Evolutionary conservation across 1,284 basidiomycete genomes (phyloP), one percentile per base, ranked within the genome.

Genomic region (Tausonia pullulans): DNA sequence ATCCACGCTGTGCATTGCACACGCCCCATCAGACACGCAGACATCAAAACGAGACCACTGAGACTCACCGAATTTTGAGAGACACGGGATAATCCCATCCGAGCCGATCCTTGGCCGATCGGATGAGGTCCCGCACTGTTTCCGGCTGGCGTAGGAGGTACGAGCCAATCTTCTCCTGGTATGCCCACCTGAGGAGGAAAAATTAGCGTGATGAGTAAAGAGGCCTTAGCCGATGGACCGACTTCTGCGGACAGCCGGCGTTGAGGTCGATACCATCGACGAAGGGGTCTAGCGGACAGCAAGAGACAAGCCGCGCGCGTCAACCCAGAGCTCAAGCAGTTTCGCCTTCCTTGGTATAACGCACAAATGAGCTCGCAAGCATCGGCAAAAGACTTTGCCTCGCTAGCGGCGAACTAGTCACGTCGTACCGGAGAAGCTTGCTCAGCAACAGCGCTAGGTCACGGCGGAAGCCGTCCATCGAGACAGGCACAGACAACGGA

Each of bases 211-310:
- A 10, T 16, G 53, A 10, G 41, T 14, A 46, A 5, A 16, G 43
- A 58, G 5, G n/a, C 27, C 39, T 41, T 60, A 5, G n/a, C 8
- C 16, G 50, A n/a, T 13, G 67, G 11, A 61, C 11, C 52, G 55
- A 48, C 39, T 40, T 43, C 6, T 46, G 44, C 9, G 52, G 41
- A n/a, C 44, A 58, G 72, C 79, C 79, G 68, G 82, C 83, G 69
- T 84, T 84, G 48, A 84, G 72, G 70, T 83, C 83, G 27, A 84
- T 74, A 0, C 81, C 82, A 69, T 84, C 82, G 5, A 83, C 80
- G 55, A 73, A 76, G 0, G 75, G 75, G 40, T 69, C 67, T 65
- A 7, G 45, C 11, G 14, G 10, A n/a, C 2, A 41, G 14, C 1
- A 27, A 48, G 3, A 49, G 4, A 14, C 16, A 3, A 57, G 52